These are phyloP conservation scores for Cystobasidium ongulense DNA, from an alignment of 768 basidiomycete species.

Conservation along the genomic window DNA sequence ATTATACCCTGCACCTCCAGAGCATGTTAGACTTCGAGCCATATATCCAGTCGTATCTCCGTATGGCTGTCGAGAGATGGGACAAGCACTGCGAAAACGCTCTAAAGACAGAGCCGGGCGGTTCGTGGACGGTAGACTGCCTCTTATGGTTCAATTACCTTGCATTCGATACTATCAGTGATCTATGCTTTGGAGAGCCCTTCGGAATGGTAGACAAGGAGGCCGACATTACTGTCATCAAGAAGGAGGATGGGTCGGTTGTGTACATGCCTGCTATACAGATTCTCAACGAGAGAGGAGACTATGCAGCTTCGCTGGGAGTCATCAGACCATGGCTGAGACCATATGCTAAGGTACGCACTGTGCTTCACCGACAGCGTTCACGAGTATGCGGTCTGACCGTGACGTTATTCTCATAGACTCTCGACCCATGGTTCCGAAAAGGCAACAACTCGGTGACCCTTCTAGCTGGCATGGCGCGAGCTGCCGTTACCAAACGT, in stretches of 20 bases:
- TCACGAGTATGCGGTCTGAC: background rate
- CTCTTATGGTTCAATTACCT: conserved; percentile 54
- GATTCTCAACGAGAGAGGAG: conserved; percentile 83
- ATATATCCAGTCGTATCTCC: conserved; percentile 50
- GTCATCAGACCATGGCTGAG: conserved; percentile 62
- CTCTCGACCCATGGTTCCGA: conserved; percentile 58
- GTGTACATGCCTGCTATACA: conserved; percentile 58
- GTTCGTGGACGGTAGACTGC: conserved; percentile 37
- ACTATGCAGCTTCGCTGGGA: conserved; percentile 74
- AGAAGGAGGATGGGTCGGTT: conserved; percentile 45
- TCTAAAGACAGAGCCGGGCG: conserved; percentile 56
- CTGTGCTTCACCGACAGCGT: background rate
- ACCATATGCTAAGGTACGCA: conserved; percentile 39
- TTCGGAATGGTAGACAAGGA: conserved; percentile 77
- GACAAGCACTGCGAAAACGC: conserved; percentile 57
- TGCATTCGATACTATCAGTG: conserved; percentile 54
- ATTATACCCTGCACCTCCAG: too few species aligned
- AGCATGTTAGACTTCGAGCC: conserved; percentile 79
- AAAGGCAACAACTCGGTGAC: conserved; percentile 50
- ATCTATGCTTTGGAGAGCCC: conserved; percentile 74
- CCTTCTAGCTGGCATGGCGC: conserved; percentile 58
- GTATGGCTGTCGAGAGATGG: conserved; percentile 62
- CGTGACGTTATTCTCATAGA: background rate
- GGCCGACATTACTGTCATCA: conserved; percentile 50
- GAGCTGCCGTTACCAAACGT: conserved; percentile 58